Percentiles rank a stretch among this genome's conserved stretches.
These are phyloP conservation scores for Fusarium caatingaense DNA, from an alignment of 2,329 filamentous ascomycete species.

Conservation along the genomic window DNA sequence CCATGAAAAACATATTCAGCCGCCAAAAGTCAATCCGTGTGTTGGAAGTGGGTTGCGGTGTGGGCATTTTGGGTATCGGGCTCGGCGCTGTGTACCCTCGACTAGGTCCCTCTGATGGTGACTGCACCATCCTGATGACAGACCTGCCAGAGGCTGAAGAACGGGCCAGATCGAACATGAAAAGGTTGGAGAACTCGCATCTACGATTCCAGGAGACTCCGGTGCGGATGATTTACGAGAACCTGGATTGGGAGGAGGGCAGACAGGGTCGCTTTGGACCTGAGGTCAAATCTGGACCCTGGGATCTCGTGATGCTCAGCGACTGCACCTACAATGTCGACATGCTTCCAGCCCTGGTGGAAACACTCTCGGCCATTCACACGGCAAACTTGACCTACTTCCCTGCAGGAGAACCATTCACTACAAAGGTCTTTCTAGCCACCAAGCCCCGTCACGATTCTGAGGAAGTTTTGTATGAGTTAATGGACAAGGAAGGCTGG, in stretches of 20 bases:
- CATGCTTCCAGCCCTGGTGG: constrained; percentile 64
- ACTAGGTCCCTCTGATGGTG: constrained; percentile 27
- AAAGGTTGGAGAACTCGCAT: constrained; percentile 40
- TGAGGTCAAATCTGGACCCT: constrained; percentile 53
- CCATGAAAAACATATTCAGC: constrained; percentile 49
- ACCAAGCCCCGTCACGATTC: constrained; percentile 68
- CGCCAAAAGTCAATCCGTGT: constrained; percentile 52
- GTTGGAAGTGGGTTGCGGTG: constrained; percentile 67
- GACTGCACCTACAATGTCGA: constrained; percentile 73
- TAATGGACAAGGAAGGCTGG: constrained; percentile 62
- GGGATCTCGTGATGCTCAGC: constrained; percentile 67
- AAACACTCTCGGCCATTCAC: constrained; percentile 64
- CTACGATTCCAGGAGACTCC: constrained; percentile 28
- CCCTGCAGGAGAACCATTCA: constrained; percentile 27
- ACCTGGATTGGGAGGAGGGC: constrained; percentile 68
- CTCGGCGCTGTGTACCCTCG: constrained; percentile 54
- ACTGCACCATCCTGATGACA: constrained; percentile 61
- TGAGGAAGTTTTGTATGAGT: constrained; percentile 60
- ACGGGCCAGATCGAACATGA: constrained; percentile 61
- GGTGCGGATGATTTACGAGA: constrained; percentile 60
- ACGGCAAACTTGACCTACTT: constrained; percentile 47
- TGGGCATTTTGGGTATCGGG: constrained; percentile 66
- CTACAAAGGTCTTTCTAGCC: constrained; percentile 62
- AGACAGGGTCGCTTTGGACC: constrained; percentile 58
- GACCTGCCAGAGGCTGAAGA: constrained; percentile 66